These are phyloP conservation scores for Tetratostichococcus sp. DNA, from an alignment of 139 green algal genomes.

Conservation along the genomic window DNA sequence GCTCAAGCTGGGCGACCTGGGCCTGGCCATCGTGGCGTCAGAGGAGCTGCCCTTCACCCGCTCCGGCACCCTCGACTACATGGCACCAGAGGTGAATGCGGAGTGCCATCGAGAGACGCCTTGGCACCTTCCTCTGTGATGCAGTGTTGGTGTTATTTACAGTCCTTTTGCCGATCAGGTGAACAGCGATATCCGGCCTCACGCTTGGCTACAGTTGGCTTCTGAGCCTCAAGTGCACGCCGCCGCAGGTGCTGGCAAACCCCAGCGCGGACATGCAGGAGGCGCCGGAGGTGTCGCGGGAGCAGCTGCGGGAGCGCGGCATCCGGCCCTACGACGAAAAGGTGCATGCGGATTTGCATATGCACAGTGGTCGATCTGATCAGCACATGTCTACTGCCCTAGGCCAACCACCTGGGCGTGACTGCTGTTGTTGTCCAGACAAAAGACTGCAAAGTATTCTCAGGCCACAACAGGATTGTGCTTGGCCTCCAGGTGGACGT, in stretches of 20 bases:
- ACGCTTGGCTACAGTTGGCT: not conserved
- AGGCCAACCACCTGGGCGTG: no score
- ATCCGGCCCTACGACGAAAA: slow-evolving; percentile 63
- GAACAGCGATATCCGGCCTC: no score
- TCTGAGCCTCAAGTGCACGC: not conserved
- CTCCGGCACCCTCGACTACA: slow-evolving; percentile 74
- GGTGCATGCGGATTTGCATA: slow-evolving; percentile 31
- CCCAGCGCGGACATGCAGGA: slow-evolving; percentile 55
- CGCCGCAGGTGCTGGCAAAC: slow-evolving; percentile 63
- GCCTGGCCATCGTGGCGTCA: slow-evolving; percentile 62
- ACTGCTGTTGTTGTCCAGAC: no score
- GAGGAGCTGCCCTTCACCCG: slow-evolving; percentile 74
- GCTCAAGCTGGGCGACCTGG: slow-evolving; percentile 73
- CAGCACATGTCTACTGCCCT: no score
- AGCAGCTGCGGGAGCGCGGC: slow-evolving; percentile 30
- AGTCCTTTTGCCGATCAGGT: no score
- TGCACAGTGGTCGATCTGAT: no score
- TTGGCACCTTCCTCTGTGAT: no score
- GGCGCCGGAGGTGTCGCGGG: slow-evolving; percentile 13
- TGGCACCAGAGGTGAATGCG: slow-evolving; percentile 68
- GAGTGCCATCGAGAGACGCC: no score
- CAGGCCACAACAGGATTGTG: no score
- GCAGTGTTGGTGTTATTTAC: no score
- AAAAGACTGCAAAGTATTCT: no score
- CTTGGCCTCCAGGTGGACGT: slow-evolving; percentile 62